Conservation (phyloP, 2,329 filamentous ascomycete species). For the Fusarium fujikuroi region DNA sequence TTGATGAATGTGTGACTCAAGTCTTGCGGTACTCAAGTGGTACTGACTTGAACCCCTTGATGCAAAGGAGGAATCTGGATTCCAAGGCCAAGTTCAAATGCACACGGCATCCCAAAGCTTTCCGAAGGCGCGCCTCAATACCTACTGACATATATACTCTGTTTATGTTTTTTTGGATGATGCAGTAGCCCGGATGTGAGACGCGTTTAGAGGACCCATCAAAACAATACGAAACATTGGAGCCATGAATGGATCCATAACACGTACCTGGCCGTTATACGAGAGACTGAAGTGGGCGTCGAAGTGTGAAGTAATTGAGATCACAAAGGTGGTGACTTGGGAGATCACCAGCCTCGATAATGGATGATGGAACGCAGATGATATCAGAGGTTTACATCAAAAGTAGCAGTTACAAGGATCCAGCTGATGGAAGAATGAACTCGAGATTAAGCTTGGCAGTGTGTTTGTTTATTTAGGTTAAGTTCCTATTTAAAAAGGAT, state of each 20-base stretch:
- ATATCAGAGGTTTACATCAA: conserved; percentile 29
- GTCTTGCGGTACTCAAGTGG: background rate
- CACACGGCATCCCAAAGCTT: background rate
- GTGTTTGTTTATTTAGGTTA: conserved; percentile 31
- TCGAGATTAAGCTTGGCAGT: conserved; percentile 43
- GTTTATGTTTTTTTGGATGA: conserved; percentile 33
- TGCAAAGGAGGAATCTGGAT: background rate
- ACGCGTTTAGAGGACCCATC: conserved; percentile 33
- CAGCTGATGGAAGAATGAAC: conserved; percentile 35
- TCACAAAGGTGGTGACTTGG: background rate
- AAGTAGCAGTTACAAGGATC: conserved; percentile 25
- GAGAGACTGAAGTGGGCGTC: conserved; percentile 1
- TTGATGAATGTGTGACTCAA: background rate
- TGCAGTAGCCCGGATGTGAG: conserved; percentile 31
- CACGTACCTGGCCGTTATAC: background rate
- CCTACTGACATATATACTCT: conserved; percentile 22
- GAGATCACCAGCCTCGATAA: conserved; percentile 21
- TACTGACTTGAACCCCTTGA: background rate
- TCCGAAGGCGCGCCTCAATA: conserved; percentile 1
- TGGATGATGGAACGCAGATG: conserved; percentile 30
- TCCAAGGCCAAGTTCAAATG: background rate
- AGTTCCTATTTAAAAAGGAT: conserved; percentile 40
- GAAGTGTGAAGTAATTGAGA: background rate
- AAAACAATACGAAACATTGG: conserved; percentile 33
- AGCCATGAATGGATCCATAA: conserved; percentile 23